Evolutionary conservation across 306 rosid genomes (phyloP).

Genomic region (Lathyrus aphaca): DNA sequence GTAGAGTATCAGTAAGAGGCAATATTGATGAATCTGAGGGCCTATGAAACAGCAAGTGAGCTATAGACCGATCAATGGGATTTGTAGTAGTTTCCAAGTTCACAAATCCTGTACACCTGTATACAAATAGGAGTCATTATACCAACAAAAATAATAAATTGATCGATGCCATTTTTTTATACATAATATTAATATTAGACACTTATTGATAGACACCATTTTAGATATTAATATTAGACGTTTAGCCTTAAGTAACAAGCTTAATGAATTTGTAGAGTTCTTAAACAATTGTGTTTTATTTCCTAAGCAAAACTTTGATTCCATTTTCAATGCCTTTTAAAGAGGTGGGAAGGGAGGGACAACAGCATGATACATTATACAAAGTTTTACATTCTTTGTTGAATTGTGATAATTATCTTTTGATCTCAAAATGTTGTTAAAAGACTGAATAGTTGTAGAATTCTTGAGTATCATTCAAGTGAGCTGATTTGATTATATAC

Average conservation of each 20-base stretch:
- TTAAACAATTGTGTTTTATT: no score
- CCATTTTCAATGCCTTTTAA: no score
- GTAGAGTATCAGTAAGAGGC: conserved; percentile 42
- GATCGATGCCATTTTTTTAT: not conserved
- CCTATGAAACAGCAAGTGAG: conserved; percentile 80
- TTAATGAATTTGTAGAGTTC: not conserved
- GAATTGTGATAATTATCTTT: not conserved
- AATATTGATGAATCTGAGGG: conserved; percentile 61
- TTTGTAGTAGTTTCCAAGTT: conserved; percentile 79
- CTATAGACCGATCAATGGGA: conserved; percentile 87
- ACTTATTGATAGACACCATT: no score
- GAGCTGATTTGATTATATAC: no score
- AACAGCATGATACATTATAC: no score
- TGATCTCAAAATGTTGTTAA: not conserved
- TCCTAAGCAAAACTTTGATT: no score
- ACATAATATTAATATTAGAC: not conserved
- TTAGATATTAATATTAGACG: not conserved
- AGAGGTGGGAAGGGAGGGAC: no score
- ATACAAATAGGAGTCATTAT: conserved; percentile 28
- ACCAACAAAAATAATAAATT: conserved; percentile 26
- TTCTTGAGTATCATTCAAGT: no score
- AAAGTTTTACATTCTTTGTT: not conserved
- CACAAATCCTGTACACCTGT: conserved; percentile 66
- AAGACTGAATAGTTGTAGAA: no score
- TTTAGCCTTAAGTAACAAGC: no score